Evolutionary conservation across 2,329 filamentous ascomycete genomes (phyloP).

Genomic region (Apiospora hydei): DNA sequence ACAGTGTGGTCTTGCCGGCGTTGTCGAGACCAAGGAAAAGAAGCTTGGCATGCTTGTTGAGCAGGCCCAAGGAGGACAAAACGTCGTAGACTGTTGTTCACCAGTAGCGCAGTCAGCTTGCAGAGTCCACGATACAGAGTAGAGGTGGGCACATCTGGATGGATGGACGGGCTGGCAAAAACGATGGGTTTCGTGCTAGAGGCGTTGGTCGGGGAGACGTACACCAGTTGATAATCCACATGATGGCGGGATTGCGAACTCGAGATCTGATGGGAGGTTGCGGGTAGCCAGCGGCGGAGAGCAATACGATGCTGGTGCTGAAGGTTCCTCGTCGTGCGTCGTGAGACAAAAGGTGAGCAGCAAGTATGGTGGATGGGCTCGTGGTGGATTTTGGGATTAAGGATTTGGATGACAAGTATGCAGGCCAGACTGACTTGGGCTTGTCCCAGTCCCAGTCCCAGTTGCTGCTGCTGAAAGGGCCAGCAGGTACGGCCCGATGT

Average conservation of each 20-base stretch:
- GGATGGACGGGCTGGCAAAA: slow-evolving; percentile 21
- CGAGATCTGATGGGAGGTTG: neutral
- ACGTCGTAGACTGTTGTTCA: slow-evolving; percentile 79
- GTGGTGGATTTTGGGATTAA: slow-evolving; percentile 9
- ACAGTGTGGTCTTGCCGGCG: slow-evolving; percentile 90
- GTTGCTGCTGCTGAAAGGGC: slow-evolving; percentile 3
- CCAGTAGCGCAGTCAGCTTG: slow-evolving; percentile 35
- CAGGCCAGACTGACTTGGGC: slow-evolving; percentile 1
- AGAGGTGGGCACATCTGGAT: neutral
- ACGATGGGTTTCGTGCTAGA: slow-evolving; percentile 20
- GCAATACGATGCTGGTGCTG: slow-evolving; percentile 4
- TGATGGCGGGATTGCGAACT: slow-evolving; percentile 50
- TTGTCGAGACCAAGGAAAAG: slow-evolving; percentile 94
- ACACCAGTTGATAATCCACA: slow-evolving; percentile 99
- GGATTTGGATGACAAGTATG: slow-evolving; percentile 14
- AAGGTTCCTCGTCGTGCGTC: neutral
- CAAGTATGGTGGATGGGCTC: slow-evolving; percentile 2
- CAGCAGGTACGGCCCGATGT: neutral
- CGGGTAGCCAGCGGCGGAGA: neutral
- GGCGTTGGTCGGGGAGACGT: slow-evolving; percentile 50
- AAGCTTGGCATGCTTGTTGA: slow-evolving; percentile 96
- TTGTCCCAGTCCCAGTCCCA: neutral
- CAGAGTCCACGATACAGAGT: slow-evolving; percentile 5
- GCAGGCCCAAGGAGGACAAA: slow-evolving; percentile 83
- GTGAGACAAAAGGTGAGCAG: slow-evolving; percentile 15